Evolutionary conservation across 208 protist genomes (phyloP).

Genomic region (Trypanosoma grayi): DNA sequence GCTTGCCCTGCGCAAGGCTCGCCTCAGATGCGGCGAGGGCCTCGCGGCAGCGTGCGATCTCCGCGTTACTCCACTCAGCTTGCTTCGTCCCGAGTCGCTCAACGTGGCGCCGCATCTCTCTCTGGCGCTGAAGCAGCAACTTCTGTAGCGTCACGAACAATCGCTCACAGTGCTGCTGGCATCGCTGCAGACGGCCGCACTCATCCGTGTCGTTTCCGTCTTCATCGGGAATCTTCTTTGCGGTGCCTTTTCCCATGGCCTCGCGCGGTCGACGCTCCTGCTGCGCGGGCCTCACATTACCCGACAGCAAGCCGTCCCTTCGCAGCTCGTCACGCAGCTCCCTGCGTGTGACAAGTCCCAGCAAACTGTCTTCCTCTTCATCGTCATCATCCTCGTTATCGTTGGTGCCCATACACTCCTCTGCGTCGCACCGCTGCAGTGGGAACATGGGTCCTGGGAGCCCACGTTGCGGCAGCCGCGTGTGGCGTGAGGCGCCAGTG

Average conservation of each 20-base stretch:
- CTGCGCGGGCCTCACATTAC: neutral
- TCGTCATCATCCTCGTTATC: constrained; percentile 16
- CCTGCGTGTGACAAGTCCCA: constrained; percentile 7
- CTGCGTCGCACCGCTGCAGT: neutral
- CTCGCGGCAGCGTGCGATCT: constrained; percentile 18
- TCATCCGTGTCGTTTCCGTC: neutral
- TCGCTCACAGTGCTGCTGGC: constrained; percentile 7
- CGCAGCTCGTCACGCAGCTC: constrained; percentile 12
- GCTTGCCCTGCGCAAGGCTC: constrained; percentile 18
- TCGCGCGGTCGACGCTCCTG: neutral
- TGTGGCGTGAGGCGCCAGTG: neutral
- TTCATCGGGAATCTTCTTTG: neutral
- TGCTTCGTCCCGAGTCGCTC: neutral
- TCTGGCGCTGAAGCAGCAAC: constrained; percentile 6
- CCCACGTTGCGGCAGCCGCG: neutral
- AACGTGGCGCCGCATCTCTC: constrained; percentile 2
- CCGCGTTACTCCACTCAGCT: constrained; percentile 1
- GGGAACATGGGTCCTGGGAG: constrained; percentile 1
- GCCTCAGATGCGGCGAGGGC: constrained; percentile 29
- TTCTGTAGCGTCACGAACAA: constrained; percentile 12
- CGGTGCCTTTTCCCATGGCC: neutral
- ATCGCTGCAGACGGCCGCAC: constrained; percentile 5
- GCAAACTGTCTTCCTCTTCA: constrained; percentile 1
- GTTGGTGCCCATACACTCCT: neutral
- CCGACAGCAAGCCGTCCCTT: neutral